These are phyloP conservation scores for Ensete glaucum DNA, from an alignment of 176 grass and related monocot species.

Conservation along the genomic window DNA sequence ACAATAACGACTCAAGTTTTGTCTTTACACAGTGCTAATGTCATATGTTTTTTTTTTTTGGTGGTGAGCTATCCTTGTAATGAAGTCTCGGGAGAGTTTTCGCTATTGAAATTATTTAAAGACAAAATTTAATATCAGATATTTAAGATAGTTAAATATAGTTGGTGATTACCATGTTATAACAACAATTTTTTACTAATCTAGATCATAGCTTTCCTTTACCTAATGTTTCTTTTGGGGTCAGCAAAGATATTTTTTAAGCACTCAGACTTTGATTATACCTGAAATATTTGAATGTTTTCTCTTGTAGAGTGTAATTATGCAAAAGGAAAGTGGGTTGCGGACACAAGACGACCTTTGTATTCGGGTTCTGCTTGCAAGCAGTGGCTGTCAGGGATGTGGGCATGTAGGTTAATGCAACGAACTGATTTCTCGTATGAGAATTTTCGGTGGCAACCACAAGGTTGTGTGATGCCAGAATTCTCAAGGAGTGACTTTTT, in stretches of 20 bases:
- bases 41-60: not conserved
- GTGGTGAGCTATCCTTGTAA: not conserved
- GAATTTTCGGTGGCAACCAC: slow-evolving; percentile 69
- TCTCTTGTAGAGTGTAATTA: slow-evolving; percentile 69
- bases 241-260: not conserved
- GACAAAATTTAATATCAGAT: not conserved
- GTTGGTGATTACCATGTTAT: not conserved
- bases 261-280: not conserved
- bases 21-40: not conserved
- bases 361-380: slow-evolving; percentile 86
- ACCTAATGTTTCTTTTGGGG: not conserved
- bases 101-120: not conserved
- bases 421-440: slow-evolving; percentile 65
- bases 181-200: not conserved
- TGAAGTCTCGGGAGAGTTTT: not conserved
- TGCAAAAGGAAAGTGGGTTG: slow-evolving; percentile 85
- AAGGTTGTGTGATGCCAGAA: slow-evolving; percentile 69
- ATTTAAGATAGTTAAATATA: not conserved
- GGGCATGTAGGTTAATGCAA: slow-evolving; percentile 87
- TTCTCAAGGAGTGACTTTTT: slow-evolving; percentile 60
- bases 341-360: slow-evolving; percentile 50
- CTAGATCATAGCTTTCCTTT: not conserved
- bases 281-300: slow-evolving; percentile 8
- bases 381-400: slow-evolving; percentile 80
- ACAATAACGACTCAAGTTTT: not conserved